A percentile compares a stretch with the other conserved stretches of the same genome.
Conservation (phyloP, 352 stramenopile genomes). For the Phytopythium ostracodes region DNA sequence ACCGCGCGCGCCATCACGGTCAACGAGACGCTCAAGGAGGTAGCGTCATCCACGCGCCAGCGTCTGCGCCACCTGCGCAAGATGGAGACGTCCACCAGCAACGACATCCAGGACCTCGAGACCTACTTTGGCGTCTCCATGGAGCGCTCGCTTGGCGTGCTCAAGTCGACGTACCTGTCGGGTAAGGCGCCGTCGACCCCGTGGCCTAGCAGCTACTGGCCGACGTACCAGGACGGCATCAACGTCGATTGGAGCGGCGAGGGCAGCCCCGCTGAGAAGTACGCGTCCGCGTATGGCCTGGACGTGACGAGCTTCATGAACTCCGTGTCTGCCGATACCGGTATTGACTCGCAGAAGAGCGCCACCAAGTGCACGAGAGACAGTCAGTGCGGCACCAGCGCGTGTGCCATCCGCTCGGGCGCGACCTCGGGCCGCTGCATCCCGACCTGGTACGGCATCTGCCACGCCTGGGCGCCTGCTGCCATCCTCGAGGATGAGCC, state of each 20-base stretch:
- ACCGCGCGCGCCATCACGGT: constrained; percentile 4
- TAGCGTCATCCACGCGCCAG: constrained; percentile 9
- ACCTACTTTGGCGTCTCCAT: constrained; percentile 25
- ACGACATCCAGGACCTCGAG: constrained; percentile 27
- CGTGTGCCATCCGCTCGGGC: constrained; percentile 24
- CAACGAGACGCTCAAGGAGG: constrained; percentile 9
- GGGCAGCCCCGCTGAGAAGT: constrained; percentile 31
- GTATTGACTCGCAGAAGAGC: constrained; percentile 22
- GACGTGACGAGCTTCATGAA: constrained; percentile 33
- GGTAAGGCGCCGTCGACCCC: constrained; percentile 15
- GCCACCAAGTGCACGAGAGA: constrained; percentile 17
- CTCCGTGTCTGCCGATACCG: constrained; percentile 22
- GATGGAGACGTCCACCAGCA: constrained; percentile 24
- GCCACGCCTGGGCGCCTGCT: constrained; percentile 37
- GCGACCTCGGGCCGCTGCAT: constrained; percentile 32
- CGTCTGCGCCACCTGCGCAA: constrained; percentile 8
- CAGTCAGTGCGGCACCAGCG: constrained; percentile 14
- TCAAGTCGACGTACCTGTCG: constrained; percentile 25
- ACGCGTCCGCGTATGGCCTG: constrained; percentile 32
- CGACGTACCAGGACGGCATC: constrained; percentile 58
- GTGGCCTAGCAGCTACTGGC: constrained; percentile 61
- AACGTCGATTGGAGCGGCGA: constrained; percentile 40
- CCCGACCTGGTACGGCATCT: constrained; percentile 40
- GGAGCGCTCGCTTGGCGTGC: constrained; percentile 18
- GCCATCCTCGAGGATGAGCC: constrained; percentile 37